Evolutionary conservation across 768 basidiomycete species (phyloP).

Genomic region (Lepiota venenata): DNA sequence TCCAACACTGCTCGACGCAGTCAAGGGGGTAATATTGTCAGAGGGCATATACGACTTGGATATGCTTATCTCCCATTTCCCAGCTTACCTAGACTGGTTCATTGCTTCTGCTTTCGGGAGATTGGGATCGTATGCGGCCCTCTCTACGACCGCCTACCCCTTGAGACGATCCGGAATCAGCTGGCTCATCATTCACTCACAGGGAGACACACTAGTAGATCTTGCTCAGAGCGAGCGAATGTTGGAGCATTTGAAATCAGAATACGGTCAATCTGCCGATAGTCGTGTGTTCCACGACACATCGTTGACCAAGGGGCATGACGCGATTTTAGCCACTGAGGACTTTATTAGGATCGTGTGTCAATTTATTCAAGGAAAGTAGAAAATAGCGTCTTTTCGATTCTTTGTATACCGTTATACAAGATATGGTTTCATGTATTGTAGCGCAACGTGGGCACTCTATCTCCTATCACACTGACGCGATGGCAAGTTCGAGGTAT

Average conservation of each 20-base stretch:
- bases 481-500: constrained; percentile 60
- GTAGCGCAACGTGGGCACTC: not conserved
- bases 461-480: constrained; percentile 16
- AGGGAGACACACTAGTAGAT: constrained; percentile 68
- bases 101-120: constrained; percentile 61
- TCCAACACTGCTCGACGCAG: constrained; percentile 35
- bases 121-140: constrained; percentile 41
- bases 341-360: constrained; percentile 44
- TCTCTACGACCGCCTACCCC: constrained; percentile 41
- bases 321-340: constrained; percentile 42
- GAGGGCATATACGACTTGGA: constrained; percentile 82
- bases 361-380: constrained; percentile 30
- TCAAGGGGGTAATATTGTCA: constrained; percentile 56
- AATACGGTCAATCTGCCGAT: constrained; percentile 26
- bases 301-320: constrained; percentile 48
- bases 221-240: constrained; percentile 57
- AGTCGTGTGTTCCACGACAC: constrained; percentile 31
- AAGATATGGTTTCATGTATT: not conserved
- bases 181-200: constrained; percentile 79
- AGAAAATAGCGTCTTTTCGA: too few species aligned
- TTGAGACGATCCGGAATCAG: constrained; percentile 34
- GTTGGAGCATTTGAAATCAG: constrained; percentile 44
- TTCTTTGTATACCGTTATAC: not conserved
- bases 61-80: constrained; percentile 58
- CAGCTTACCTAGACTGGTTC: constrained; percentile 68